Base-by-base conservation (phyloP, 2,329 filamentous ascomycete species). In the Paradendryphiella salina region DNA sequence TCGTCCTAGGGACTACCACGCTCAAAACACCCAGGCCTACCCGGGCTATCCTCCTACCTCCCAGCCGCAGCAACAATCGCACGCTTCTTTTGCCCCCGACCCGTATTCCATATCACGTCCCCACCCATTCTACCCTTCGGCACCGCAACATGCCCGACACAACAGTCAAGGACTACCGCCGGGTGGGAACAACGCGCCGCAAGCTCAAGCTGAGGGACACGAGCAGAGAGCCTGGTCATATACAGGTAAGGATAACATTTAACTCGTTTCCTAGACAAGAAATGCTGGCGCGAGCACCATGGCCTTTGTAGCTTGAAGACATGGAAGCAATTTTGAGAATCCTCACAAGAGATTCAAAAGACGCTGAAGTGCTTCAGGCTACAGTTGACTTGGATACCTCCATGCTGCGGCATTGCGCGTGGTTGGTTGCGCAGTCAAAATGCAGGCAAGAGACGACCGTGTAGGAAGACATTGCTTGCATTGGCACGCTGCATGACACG, bases 1-100 rank as follows among this genome's bases (percentile, higher is more conserved):
- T 29, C 70, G 72, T 46, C 62, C 64, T 43, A 61, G 82, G 46
- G 72, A 83, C 61, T 86, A 86, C 41, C 67, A 65, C 51, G 42
- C 64, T 18, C 51, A 60, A 7, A 50, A 46, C 31, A 44, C 52
- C 17, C 62, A 59, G 28, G 54, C 73, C 9, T 68, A 69, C 34
- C 59, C 71, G 32, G 60, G 56, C 60, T 76, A 74, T 44, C 61
- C 71, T 29, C 62, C 72, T n/a, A 68, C 61, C 18, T 58, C 59
- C 46, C 64, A 65, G 37, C 59, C 66, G 35, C 65, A 70, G 46
- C 63, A 76, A 6, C 45, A 76, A 9, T 61, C 76, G 32, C 77
- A 79, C 54, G 71, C 76, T 38, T 75, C 77, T 37, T 78, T 75
- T 64, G 63, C 73, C 23, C 51, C 59, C 47, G 78, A 80, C 57